These are phyloP conservation scores for Kurtzmaniella cleridarum DNA, from an alignment of 805 yeast genomes.

Conservation along the genomic window DNA sequence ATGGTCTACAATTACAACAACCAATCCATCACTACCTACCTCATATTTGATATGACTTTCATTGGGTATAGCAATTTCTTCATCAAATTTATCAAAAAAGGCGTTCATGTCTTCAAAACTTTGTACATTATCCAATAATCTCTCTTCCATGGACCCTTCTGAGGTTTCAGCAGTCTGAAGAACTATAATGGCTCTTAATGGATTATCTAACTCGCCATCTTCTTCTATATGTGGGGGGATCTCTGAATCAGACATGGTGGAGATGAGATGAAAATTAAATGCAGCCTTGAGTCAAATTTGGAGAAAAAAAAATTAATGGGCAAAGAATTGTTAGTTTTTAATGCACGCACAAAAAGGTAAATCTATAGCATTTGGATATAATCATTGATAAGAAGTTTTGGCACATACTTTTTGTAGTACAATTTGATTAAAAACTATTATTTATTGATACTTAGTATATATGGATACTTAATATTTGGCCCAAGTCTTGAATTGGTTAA, in stretches of 20 bases:
- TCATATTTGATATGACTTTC: slow-evolving; percentile 52
- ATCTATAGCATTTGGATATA: too few species aligned
- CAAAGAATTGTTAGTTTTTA: too few species aligned
- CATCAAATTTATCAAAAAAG: slow-evolving; percentile 51
- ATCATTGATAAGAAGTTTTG: too few species aligned
- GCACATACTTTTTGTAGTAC: neutral
- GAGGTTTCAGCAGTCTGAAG: slow-evolving; percentile 29
- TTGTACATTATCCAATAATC: slow-evolving; percentile 39
- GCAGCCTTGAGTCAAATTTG: too few species aligned
- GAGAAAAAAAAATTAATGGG: too few species aligned
- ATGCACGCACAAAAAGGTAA: too few species aligned
- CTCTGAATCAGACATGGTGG: slow-evolving; percentile 6
- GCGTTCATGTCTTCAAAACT: slow-evolving; percentile 44
- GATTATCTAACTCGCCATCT: slow-evolving; percentile 38
- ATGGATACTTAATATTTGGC: slow-evolving; percentile 8
- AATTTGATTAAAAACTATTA: neutral
- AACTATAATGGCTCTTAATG: slow-evolving; percentile 40
- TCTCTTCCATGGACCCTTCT: slow-evolving; percentile 46
- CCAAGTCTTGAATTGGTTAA: slow-evolving; percentile 95
- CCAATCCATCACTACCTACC: slow-evolving; percentile 57
- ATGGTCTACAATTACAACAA: slow-evolving; percentile 48
- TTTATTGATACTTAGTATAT: slow-evolving; percentile 3
- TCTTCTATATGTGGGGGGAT: slow-evolving; percentile 7
- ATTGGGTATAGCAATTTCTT: slow-evolving; percentile 47
- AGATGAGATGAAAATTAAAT: too few species aligned